Evolutionary conservation across 2,329 filamentous ascomycete genomes (phyloP).

Genomic region (Neonectria coccinea): DNA sequence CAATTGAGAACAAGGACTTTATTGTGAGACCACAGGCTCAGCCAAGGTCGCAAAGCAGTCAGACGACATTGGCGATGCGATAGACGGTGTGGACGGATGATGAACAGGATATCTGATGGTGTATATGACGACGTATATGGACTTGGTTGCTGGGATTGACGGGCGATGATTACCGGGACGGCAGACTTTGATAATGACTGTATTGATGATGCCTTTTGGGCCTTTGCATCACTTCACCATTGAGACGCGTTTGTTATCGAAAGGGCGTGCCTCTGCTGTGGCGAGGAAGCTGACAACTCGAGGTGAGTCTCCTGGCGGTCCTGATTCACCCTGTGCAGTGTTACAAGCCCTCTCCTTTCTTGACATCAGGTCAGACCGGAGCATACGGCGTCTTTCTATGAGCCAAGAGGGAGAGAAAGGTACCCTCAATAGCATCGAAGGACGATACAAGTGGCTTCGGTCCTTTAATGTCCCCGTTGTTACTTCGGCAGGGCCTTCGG

Average conservation of each 20-base stretch:
- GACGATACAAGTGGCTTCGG: constrained; percentile 15
- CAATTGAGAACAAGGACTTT: constrained; percentile 87
- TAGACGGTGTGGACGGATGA: constrained; percentile 31
- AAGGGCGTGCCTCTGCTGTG: neutral
- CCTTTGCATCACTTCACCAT: neutral
- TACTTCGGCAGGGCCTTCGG: neutral
- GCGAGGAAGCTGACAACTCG: neutral
- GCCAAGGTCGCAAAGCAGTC: constrained; percentile 49
- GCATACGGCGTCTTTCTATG: too few species aligned
- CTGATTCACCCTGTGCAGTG: constrained; percentile 19
- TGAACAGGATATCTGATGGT: constrained; percentile 25
- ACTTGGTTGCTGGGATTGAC: constrained; percentile 31
- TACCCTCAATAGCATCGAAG: neutral
- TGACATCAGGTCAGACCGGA: constrained; percentile 5
- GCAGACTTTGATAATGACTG: constrained; percentile 41
- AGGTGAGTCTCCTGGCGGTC: neutral
- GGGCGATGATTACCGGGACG: constrained; percentile 35
- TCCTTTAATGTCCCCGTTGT: constrained; percentile 27
- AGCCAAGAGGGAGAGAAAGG: neutral
- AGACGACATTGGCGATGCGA: constrained; percentile 53
- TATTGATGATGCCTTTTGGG: constrained; percentile 35
- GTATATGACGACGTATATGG: constrained; percentile 25
- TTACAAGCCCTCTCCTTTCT: neutral
- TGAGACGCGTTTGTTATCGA: constrained; percentile 5
- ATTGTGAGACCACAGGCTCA: constrained; percentile 60